Conservation (phyloP, 2,329 filamentous ascomycete species). For the Beauveria sp. region DNA sequence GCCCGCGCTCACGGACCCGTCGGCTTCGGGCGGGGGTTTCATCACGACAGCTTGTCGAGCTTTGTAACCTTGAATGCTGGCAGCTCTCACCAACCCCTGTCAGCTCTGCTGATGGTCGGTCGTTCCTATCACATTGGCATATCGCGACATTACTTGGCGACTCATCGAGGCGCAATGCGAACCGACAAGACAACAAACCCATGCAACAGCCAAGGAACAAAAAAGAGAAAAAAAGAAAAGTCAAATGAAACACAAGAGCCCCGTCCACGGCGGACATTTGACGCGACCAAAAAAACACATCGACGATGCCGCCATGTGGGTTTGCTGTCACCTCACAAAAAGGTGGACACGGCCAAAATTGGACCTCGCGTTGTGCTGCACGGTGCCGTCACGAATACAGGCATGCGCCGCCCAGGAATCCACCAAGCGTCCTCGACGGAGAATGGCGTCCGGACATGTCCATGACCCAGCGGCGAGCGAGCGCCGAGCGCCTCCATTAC, state of each 20-base stretch:
- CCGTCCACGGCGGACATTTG: background rate
- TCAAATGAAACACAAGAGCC: background rate
- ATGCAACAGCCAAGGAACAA: background rate
- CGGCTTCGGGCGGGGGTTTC: background rate
- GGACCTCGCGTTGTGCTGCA: background rate
- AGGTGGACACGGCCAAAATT: slow-evolving; percentile 6
- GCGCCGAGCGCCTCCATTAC: background rate
- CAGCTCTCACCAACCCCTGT: background rate
- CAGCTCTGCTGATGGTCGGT: background rate
- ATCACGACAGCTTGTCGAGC: background rate
- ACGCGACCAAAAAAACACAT: background rate
- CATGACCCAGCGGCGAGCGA: background rate
- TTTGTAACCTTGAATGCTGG: too few species aligned
- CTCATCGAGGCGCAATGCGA: background rate
- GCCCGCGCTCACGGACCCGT: background rate
- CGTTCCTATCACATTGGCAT: background rate
- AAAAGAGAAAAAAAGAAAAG: background rate
- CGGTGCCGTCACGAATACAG: background rate
- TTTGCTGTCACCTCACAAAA: slow-evolving; percentile 1
- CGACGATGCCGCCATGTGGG: slow-evolving; percentile 10
- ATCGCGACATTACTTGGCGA: background rate
- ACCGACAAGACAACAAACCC: background rate
- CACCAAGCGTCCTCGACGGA: background rate
- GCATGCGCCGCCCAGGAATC: background rate
- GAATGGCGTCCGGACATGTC: background rate